These are phyloP conservation scores for Puccinia hordei DNA, from an alignment of 1,284 basidiomycete species.

Conservation along the genomic window DNA sequence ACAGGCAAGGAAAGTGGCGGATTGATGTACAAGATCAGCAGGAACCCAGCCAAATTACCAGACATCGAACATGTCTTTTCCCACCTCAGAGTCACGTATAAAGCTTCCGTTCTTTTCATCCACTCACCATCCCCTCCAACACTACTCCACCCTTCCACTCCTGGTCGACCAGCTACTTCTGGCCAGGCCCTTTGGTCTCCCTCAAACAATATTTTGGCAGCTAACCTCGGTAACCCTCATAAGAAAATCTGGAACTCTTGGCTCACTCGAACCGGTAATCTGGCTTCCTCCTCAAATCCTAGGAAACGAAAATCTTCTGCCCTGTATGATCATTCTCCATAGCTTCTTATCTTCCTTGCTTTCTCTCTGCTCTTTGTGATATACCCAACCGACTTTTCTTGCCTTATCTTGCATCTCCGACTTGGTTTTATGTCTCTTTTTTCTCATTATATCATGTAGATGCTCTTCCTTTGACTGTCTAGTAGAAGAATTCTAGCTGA, in stretches of 20 bases:
- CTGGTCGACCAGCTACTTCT: not conserved
- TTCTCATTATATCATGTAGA: no score
- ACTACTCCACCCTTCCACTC: not conserved
- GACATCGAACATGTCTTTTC: conserved; percentile 31
- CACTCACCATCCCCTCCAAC: not conserved
- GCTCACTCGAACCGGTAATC: not conserved
- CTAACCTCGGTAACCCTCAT: conserved; percentile 47
- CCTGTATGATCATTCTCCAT: not conserved
- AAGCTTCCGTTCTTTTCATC: conserved; percentile 3
- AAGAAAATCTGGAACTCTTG: conserved; percentile 36
- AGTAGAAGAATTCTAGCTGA: no score
- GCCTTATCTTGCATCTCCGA: no score
- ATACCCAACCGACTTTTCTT: not conserved
- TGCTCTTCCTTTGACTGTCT: no score
- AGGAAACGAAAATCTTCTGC: not conserved
- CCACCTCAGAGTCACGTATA: conserved; percentile 26
- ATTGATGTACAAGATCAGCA: not conserved
- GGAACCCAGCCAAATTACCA: not conserved
- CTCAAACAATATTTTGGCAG: not conserved
- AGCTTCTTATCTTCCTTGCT: not conserved
- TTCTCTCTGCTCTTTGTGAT: not conserved
- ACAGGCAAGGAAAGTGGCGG: not conserved
- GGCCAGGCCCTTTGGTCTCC: conserved; percentile 11
- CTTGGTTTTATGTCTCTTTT: no score
- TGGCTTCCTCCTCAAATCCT: not conserved